Percentiles rank a stretch among this genome's conserved stretches.
Conservation (phyloP, 2,329 filamentous ascomycete species). For the Chrysoporthe cubensis region DNA sequence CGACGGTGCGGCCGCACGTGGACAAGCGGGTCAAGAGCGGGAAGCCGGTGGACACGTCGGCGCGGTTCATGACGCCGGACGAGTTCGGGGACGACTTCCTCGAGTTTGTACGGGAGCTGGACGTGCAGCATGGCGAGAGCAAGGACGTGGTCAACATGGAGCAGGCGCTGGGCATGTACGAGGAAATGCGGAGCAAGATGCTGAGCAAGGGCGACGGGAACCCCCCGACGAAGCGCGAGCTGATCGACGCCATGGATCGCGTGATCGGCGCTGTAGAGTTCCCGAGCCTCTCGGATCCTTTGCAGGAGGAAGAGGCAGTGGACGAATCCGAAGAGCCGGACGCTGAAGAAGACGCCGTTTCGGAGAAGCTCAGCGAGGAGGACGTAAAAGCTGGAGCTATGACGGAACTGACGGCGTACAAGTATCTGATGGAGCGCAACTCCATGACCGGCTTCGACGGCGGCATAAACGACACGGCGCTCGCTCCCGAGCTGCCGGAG, state of each 20-base stretch:
- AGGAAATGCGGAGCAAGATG: conserved; percentile 46
- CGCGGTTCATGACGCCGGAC: conserved; percentile 63
- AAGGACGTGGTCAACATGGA: conserved; percentile 38
- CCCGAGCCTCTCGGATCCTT: conserved; percentile 23
- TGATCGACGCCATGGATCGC: conserved; percentile 29
- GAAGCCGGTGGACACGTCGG: conserved; percentile 57
- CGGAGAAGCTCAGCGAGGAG: conserved; percentile 30
- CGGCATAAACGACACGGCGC: conserved; percentile 44
- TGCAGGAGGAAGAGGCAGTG: conserved; percentile 30
- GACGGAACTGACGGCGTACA: conserved; percentile 37
- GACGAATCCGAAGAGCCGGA: conserved; percentile 34
- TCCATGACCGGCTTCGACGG: conserved; percentile 40
- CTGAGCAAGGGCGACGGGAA: conserved; percentile 36
- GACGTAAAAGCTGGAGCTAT: conserved; percentile 26
- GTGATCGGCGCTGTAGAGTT: conserved; percentile 31
- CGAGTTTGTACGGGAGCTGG: conserved; percentile 49
- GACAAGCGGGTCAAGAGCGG: conserved; percentile 66
- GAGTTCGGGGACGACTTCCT: conserved; percentile 65
- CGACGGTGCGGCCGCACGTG: conserved; percentile 74
- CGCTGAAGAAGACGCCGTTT: conserved; percentile 29
- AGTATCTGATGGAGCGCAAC: conserved; percentile 42
- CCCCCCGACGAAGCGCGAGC: conserved; percentile 36
- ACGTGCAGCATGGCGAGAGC: conserved; percentile 36
- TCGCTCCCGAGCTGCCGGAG: conserved; percentile 54
- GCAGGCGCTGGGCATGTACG: conserved; percentile 53